Percentiles rank a stretch among this genome's conserved stretches.
Evolutionary conservation across 345 rosid genomes (phyloP).

Genomic region (Syzygium aqueum): DNA sequence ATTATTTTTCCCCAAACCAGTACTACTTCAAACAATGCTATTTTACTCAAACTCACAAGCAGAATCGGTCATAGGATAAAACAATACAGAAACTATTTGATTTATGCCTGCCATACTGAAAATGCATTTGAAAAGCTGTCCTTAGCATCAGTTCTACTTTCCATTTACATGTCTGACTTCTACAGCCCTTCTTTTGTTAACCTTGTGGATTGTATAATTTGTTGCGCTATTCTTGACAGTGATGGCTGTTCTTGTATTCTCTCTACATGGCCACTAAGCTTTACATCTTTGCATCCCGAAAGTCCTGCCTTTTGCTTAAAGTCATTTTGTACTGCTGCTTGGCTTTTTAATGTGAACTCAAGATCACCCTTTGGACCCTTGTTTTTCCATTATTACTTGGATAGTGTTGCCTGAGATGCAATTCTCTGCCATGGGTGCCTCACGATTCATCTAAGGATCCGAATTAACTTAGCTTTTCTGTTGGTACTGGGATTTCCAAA

Average conservation of each 20-base stretch:
- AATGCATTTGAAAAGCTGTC: not conserved
- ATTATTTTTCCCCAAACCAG: not conserved
- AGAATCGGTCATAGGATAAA: not conserved
- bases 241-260: not conserved
- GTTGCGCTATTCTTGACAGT: not conserved
- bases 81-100: not conserved
- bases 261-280: not conserved
- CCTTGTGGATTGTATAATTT: not conserved
- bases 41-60: not conserved
- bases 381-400: not conserved
- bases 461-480: not conserved
- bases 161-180: not conserved
- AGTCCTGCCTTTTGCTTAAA: not conserved
- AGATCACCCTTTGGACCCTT: not conserved
- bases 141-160: not conserved
- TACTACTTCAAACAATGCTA: not conserved
- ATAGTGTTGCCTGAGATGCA: not conserved
- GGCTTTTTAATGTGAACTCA: not conserved
- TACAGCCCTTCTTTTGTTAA: not conserved
- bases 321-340: not conserved
- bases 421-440: not conserved
- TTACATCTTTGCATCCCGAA: not conserved
- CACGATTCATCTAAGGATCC: not conserved
- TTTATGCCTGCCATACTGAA: not conserved
- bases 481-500: not conserved